A percentile compares a stretch with the other conserved stretches of the same genome.
These are phyloP conservation scores for Yamadazyma insecticola DNA, from an alignment of 805 yeast genomes.

Conservation along the genomic window DNA sequence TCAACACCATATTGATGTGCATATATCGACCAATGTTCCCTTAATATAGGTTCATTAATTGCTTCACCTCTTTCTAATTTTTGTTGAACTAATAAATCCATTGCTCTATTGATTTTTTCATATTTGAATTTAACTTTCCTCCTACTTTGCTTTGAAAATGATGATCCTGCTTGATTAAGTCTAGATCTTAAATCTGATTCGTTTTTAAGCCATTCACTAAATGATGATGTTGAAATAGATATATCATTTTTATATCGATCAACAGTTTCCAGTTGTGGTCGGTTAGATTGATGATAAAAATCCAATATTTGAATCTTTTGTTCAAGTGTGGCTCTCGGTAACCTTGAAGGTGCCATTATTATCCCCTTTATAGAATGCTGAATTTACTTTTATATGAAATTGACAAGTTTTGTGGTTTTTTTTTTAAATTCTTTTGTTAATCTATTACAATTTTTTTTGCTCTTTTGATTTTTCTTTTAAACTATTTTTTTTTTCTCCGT, in stretches of 20 bases:
- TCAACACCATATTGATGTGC: slow-evolving; percentile 55
- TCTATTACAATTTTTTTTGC: background rate
- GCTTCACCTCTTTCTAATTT: slow-evolving; percentile 40
- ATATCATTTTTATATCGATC: slow-evolving; percentile 45
- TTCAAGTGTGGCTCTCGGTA: slow-evolving; percentile 54
- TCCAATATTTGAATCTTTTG: slow-evolving; percentile 55
- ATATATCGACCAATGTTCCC: slow-evolving; percentile 53
- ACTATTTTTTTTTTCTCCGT: background rate
- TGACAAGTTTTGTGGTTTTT: background rate
- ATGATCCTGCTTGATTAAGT: slow-evolving; percentile 30
- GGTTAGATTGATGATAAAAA: slow-evolving; percentile 41
- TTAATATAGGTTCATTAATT: slow-evolving; percentile 49
- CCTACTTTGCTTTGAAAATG: slow-evolving; percentile 30
- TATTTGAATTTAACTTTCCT: slow-evolving; percentile 51
- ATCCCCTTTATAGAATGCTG: no score
- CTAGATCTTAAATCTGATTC: slow-evolving; percentile 48
- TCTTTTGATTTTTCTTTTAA: background rate
- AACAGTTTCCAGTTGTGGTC: slow-evolving; percentile 57
- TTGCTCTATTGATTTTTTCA: slow-evolving; percentile 53
- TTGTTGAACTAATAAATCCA: slow-evolving; percentile 50
- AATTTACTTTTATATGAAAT: no score
- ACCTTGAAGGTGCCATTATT: slow-evolving; percentile 7
- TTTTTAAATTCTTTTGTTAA: no score
- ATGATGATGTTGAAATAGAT: slow-evolving; percentile 55
- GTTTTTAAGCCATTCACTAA: slow-evolving; percentile 58